Base-by-base conservation (phyloP, 441 rosid genomes). In the Corymbia calophylla region DNA sequence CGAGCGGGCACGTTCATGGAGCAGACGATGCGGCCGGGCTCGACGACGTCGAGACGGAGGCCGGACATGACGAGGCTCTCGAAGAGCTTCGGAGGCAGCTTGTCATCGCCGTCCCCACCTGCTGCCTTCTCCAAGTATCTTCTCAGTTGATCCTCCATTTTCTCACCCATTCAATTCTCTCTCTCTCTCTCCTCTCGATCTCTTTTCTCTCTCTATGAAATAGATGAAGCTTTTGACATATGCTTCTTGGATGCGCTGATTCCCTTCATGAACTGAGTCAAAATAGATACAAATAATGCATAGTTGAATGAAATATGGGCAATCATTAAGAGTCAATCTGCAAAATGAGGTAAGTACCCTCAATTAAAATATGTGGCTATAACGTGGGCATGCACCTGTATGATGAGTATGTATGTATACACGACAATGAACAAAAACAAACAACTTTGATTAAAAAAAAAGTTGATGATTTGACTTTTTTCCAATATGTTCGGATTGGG, bases 1-100 rank as follows among this genome's bases (percentile, higher is more conserved):
- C 97, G 98, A 91, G 94, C 89, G 90, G 97, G 99, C 89, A 96
- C 97, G 91, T 92, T 96, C 93, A 96, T 90, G 95, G 98, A 95
- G 93, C 99, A 97, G 86, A 97, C 18, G 89, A 96, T 19, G 47
- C 98, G 99, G 48, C 98, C 99, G 25, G 93, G 93, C 88, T 97
- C 97, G 85, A 95, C 88, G 35, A 93, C 91, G 88, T 95, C 97
- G 44, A 94, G 93, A 44, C 81, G 92, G 27, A 97, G 92, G 86
- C 99, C 99, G 90, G 94, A 91, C 90, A 92, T 84, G 21, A 97
- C 91, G 81, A 97, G 94, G 87, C 92, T 89, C 82, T 97, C 98
- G 85, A 96, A 93, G 93, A 94, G 95, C 89, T 93, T 91, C 84
- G 18, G 27, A 88, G 98, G 98, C 90, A 94, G 53, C 66, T 88